Evolutionary conservation across 1,284 basidiomycete genomes (phyloP).

Genomic region (Apiotrichum sp.): DNA sequence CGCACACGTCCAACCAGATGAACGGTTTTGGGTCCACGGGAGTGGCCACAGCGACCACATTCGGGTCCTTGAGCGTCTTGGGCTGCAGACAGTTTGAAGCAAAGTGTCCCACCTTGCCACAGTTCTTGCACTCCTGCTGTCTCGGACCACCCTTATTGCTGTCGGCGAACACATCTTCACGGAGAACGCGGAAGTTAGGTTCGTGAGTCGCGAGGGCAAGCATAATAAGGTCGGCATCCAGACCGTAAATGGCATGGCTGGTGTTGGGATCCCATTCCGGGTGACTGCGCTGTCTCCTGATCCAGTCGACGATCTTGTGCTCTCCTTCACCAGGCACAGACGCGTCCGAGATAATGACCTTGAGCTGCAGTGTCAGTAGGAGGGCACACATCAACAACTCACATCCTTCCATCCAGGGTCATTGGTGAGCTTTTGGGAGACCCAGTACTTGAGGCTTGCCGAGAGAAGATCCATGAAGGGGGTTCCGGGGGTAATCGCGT

Average conservation of each 20-base stretch:
- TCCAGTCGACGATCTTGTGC: conserved; percentile 99
- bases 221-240: conserved; percentile 99
- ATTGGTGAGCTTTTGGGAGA: conserved; percentile 86
- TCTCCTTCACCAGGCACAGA: conserved; percentile 98
- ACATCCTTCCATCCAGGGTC: conserved; percentile 95
- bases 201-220: conserved; percentile 96
- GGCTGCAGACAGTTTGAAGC: conserved; percentile 77
- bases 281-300: conserved; percentile 81
- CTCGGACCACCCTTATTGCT: conserved; percentile 51
- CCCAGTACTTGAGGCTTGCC: conserved; percentile 87
- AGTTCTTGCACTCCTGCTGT: conserved; percentile 68
- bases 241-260: conserved; percentile 92
- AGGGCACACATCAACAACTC: conserved; percentile 30
- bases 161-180: conserved; percentile 95
- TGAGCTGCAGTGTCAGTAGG: conserved; percentile 53
- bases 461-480: conserved; percentile 97
- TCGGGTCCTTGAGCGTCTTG: conserved; percentile 52
- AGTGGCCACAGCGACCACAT: conserved; percentile 56
- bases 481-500: conserved; percentile 94
- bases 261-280: conserved; percentile 91
- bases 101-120: conserved; percentile 90
- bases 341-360: conserved; percentile 96
- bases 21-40: conserved; percentile 88
- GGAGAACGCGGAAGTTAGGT: conserved; percentile 91
- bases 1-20: conserved; percentile 94